Evolutionary conservation across 73 alveolate species (phyloP).

Genomic region (Symbiodinium natans): DNA sequence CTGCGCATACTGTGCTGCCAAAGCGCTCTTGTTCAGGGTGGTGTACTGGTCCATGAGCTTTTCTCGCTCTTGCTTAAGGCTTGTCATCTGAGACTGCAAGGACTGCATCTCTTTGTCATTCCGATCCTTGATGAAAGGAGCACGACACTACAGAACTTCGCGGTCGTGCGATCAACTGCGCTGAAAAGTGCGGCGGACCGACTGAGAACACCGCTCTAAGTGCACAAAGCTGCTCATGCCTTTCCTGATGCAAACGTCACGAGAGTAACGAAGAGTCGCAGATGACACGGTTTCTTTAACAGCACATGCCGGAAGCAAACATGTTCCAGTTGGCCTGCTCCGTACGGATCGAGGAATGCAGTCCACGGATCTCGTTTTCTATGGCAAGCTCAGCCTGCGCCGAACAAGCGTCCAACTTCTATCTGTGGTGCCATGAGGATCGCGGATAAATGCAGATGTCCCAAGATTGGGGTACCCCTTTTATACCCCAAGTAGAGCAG

Average conservation of each 20-base stretch:
- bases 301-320: neutral
- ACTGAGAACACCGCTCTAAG: conserved; percentile 22
- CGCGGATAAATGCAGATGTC: neutral
- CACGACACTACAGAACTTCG: neutral
- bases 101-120: conserved; percentile 79
- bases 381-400: conserved; percentile 86
- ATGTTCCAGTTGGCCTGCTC: conserved; percentile 88
- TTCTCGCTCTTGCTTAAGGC: conserved; percentile 85
- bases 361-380: conserved; percentile 95
- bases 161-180: too few relatives aligned
- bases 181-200: too few relatives aligned
- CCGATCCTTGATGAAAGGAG: conserved; percentile 12
- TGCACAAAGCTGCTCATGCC: conserved; percentile 92
- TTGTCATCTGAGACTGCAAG: conserved; percentile 82
- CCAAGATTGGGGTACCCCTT: too few relatives aligned
- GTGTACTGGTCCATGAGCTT: conserved; percentile 59
- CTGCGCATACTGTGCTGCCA: too few relatives aligned
- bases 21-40: conserved; percentile 56
- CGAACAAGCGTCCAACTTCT: conserved; percentile 83
- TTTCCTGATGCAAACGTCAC: conserved; percentile 17
- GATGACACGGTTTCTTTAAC: neutral
- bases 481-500: too few relatives aligned
- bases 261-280: neutral
- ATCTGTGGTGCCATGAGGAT: neutral
- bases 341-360: conserved; percentile 95